Conservation (phyloP, 1,284 basidiomycete genomes). For the Ganoderma resinaceum region DNA sequence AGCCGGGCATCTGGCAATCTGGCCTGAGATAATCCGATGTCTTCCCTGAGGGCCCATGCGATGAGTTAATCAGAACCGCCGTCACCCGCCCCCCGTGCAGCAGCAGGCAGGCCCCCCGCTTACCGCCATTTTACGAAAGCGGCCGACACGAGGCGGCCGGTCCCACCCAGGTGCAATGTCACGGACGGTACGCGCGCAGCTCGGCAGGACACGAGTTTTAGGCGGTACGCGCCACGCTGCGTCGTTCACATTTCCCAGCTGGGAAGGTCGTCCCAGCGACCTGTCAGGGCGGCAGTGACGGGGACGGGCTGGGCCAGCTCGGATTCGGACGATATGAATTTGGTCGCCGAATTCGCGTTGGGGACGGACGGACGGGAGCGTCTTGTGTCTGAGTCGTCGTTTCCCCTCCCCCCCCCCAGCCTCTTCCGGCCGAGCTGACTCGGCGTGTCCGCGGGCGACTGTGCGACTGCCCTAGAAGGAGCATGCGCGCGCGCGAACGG, state of each 20-base stretch:
- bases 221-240: conserved; percentile 14
- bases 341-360: background rate
- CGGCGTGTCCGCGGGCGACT: conserved; percentile 33
- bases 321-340: background rate
- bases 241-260: conserved; percentile 24
- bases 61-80: conserved; percentile 35
- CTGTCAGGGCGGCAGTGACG: conserved; percentile 14
- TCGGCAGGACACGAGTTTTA: conserved; percentile 18
- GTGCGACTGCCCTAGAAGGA: conserved; percentile 18
- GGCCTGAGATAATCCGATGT: conserved; percentile 30
- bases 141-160: conserved; percentile 35
- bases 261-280: conserved; percentile 13
- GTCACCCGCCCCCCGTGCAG: conserved; percentile 18
- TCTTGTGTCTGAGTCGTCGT: background rate
- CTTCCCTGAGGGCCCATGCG: conserved; percentile 32
- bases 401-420: background rate
- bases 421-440: conserved; percentile 30
- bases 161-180: conserved; percentile 23
- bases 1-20: conserved; percentile 3
- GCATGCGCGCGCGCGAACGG: conserved; percentile 32
- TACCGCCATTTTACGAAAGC: conserved; percentile 29
- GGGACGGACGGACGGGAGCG: no score
- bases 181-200: conserved; percentile 19
- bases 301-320: background rate
- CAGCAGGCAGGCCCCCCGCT: conserved; percentile 20